phyloP scores from a whole-genome alignment of 2,329 filamentous ascomycete species.

The Neoascochyta sp. region DNA sequence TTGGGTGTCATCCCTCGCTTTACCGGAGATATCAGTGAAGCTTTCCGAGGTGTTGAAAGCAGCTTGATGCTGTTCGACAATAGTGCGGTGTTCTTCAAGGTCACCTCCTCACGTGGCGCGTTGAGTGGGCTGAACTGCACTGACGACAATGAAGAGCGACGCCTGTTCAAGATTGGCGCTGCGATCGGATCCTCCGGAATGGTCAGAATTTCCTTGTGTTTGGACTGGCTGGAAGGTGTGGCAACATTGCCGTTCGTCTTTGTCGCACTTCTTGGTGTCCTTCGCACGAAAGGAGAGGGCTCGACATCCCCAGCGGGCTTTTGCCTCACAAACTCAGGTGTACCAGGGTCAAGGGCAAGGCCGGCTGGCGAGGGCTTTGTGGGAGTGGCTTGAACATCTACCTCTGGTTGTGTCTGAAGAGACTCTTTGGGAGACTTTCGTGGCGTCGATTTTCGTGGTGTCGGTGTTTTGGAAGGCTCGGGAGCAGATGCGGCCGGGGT shows the following conservation, averaged over 20 bases:
- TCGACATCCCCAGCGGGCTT: conserved; percentile 31
- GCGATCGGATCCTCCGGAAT: conserved; percentile 34
- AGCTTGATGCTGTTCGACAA: conserved; percentile 46
- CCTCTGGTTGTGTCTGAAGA: conserved; percentile 1
- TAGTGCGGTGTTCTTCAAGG: conserved; percentile 31
- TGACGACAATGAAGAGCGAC: conserved; percentile 33
- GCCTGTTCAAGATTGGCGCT: conserved; percentile 33
- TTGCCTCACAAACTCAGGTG: conserved; percentile 25
- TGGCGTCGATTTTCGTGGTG: conserved; percentile 24
- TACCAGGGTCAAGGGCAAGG: conserved; percentile 24
- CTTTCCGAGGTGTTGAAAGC: conserved; percentile 49
- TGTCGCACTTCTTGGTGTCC: conserved; percentile 19
- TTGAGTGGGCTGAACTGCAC: conserved; percentile 37
- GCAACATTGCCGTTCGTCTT: conserved; percentile 11
- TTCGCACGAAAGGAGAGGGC: conserved; percentile 34
- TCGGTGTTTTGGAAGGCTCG: conserved; percentile 13
- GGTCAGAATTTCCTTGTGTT: conserved; percentile 10
- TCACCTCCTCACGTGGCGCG: conserved; percentile 24
- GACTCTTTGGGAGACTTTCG: conserved; percentile 25
- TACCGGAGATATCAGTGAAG: conserved; percentile 42
- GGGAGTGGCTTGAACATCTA: conserved; percentile 14
- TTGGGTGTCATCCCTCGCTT: conserved; percentile 40
- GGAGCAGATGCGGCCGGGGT: conserved; percentile 2
- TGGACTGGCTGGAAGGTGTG: conserved; percentile 21
- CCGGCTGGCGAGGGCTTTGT: conserved; percentile 22